phyloP scores from a whole-genome alignment of 768 basidiomycete species.

The Lactarius akahatsu region DNA sequence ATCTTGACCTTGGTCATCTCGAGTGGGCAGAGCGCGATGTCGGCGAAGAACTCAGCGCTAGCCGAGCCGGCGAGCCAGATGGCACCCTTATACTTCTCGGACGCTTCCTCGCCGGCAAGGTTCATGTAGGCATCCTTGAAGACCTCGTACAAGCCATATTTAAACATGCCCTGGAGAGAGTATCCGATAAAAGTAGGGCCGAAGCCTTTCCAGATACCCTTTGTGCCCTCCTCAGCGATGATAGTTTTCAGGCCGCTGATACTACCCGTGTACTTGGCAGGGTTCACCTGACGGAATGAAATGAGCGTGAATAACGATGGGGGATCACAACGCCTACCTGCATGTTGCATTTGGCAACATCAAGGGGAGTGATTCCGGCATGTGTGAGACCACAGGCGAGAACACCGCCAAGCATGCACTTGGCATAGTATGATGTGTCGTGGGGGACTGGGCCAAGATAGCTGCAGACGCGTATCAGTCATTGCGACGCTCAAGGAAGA shows the following conservation, averaged over 20 bases:
- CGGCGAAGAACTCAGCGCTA: slow-evolving; percentile 93
- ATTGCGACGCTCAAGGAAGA: slow-evolving; percentile 9
- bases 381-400: slow-evolving; percentile 89
- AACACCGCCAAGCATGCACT: slow-evolving; percentile 85
- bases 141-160: slow-evolving; percentile 95
- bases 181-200: slow-evolving; percentile 93
- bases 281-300: slow-evolving; percentile 57
- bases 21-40: slow-evolving; percentile 91
- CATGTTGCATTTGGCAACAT: slow-evolving; percentile 92
- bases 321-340: slow-evolving; percentile 50
- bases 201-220: slow-evolving; percentile 91
- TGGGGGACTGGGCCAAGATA: slow-evolving; percentile 72
- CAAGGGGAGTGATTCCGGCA: slow-evolving; percentile 82
- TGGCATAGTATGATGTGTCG: slow-evolving; percentile 72
- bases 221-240: slow-evolving; percentile 75
- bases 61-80: slow-evolving; percentile 96
- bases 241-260: slow-evolving; percentile 60
- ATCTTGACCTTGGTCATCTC: slow-evolving; percentile 95
- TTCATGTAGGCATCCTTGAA: slow-evolving; percentile 96
- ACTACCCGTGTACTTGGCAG: slow-evolving; percentile 71
- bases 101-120: slow-evolving; percentile 78
- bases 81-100: slow-evolving; percentile 77
- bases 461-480: slow-evolving; percentile 37
- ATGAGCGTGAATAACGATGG: not conserved
- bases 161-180: slow-evolving; percentile 96